phyloP scores from a whole-genome alignment of 768 basidiomycete genomes.

The Lyophyllum shimeji region DNA sequence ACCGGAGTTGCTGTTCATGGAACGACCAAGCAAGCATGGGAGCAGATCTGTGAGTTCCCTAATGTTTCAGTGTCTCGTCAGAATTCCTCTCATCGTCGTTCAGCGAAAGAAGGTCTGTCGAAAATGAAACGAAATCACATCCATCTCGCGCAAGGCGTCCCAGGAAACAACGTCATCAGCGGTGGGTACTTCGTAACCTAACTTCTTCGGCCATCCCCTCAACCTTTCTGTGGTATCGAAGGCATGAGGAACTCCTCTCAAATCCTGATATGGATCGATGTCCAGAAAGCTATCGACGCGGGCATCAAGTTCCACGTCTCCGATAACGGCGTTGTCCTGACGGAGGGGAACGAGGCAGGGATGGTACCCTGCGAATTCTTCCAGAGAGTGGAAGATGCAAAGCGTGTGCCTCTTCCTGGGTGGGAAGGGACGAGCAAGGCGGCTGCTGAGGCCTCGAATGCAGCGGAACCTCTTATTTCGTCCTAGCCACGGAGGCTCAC shows the following conservation, averaged over 20 bases:
- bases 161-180: slow-evolving; percentile 66
- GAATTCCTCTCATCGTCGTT: neutral
- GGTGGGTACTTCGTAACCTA: slow-evolving; percentile 45
- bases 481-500: neutral
- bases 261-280: slow-evolving; percentile 80
- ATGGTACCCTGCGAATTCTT: slow-evolving; percentile 67
- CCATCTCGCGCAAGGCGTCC: slow-evolving; percentile 82
- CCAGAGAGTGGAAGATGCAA: slow-evolving; percentile 57
- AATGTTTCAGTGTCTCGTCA: neutral
- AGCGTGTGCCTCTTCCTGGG: slow-evolving; percentile 27
- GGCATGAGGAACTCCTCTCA: slow-evolving; percentile 82
- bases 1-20: slow-evolving; percentile 79
- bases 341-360: slow-evolving; percentile 70
- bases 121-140: slow-evolving; percentile 91
- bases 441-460: neutral
- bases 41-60: slow-evolving; percentile 53
- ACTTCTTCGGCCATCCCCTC: neutral
- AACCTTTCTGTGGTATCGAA: slow-evolving; percentile 23
- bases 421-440: slow-evolving; percentile 26
- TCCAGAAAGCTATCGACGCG: slow-evolving; percentile 64
- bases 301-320: slow-evolving; percentile 79
- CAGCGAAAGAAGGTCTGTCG: slow-evolving; percentile 72
- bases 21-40: slow-evolving; percentile 70
- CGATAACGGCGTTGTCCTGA: slow-evolving; percentile 86
- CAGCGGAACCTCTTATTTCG: neutral